Base-by-base conservation (phyloP, 805 yeast genomes). In the Isabelozyma pseudorhagii region DNA sequence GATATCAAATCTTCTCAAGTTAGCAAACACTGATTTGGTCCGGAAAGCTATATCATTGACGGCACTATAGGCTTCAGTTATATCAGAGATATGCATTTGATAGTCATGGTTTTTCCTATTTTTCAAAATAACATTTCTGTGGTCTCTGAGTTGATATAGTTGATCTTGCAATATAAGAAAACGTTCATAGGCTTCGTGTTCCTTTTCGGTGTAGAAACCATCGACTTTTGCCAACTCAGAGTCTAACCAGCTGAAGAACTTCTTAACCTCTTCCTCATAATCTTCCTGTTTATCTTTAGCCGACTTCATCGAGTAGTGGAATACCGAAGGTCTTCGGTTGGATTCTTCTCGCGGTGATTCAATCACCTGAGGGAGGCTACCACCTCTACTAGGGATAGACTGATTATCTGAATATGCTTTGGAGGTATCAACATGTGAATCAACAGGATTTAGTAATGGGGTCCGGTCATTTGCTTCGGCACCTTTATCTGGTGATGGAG, bases 211-310 rank as follows among this genome's bases (percentile, higher is more conserved):
- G 62, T 79, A 89, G 59, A 89, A 89, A 0, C 34, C 44, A 38
- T 87, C 83, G 8, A 89, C 84, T 62, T 83, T 86, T 4, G 46
- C 54, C 25, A 85, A 69, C 62, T 89, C 86, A 0, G 56, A 47
- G 48, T 87, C 85, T 5, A 89, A 74, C 96, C 96, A 89, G 2
- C 57, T 62, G n/a, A 76, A 54, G 54, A 89, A 90, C 46, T 78
- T 79, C 4, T 62, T 54, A 42, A 72, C 74, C 10, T 73, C 78
- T n/a, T 69, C 67, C 25, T 59, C 64, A 9, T 68, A 60, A 39
- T 59, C 61, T 5, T 56, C 57, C 40, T 56, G 52, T 29, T 55
- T 54, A 25, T 56, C 58, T 43, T 53, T 46, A n/a, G 50, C 25
- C 4, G 67, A 58, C 42, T 52, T 48, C 9, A 56, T 18, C 6